phyloP scores from a whole-genome alignment of 225 moss, liverwort and hornwort genomes.

The Physcomitrium patens region DNA sequence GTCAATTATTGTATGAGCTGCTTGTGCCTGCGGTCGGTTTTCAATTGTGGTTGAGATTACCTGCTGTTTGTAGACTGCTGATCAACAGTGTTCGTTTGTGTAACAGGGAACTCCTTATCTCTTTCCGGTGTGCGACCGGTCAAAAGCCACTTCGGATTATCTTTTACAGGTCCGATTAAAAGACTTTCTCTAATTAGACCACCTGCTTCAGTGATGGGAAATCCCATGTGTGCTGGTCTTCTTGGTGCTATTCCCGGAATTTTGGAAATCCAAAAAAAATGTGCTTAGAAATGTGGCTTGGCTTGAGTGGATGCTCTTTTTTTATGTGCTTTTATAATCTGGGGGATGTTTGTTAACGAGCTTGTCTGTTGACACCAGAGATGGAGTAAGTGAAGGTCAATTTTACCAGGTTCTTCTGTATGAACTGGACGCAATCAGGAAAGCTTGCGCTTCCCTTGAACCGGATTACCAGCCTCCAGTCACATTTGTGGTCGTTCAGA shows the following conservation, averaged over 20 bases:
- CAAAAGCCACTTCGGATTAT: slow-evolving; percentile 74
- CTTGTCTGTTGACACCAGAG: slow-evolving; percentile 42
- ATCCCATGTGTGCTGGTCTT: neutral
- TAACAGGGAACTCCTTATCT: slow-evolving; percentile 55
- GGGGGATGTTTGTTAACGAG: neutral
- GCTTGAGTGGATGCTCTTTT: too few species aligned
- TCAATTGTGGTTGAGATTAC: rapidly evolving
- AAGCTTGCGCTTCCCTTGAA: slow-evolving; percentile 95
- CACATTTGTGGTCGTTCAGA: slow-evolving; percentile 97
- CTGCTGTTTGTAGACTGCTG: rapidly evolving
- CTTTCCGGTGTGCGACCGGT: slow-evolving; percentile 57
- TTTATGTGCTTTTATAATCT: too few species aligned
- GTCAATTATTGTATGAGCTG: too few species aligned
- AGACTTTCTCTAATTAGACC: too few species aligned
- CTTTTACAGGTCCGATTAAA: slow-evolving; percentile 68
- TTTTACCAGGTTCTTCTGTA: slow-evolving; percentile 91
- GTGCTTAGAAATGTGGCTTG: too few species aligned
- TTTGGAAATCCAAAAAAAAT: too few species aligned
- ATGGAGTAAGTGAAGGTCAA: slow-evolving; percentile 95
- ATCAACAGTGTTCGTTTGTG: neutral
- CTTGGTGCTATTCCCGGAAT: rapidly evolving
- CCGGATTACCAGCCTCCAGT: slow-evolving; percentile 96
- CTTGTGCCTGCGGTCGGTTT: neutral
- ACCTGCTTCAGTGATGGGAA: neutral
- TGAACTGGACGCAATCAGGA: slow-evolving; percentile 90